Conservation (phyloP, 176 grass and related monocot species). For the Triticum aestivum region DNA sequence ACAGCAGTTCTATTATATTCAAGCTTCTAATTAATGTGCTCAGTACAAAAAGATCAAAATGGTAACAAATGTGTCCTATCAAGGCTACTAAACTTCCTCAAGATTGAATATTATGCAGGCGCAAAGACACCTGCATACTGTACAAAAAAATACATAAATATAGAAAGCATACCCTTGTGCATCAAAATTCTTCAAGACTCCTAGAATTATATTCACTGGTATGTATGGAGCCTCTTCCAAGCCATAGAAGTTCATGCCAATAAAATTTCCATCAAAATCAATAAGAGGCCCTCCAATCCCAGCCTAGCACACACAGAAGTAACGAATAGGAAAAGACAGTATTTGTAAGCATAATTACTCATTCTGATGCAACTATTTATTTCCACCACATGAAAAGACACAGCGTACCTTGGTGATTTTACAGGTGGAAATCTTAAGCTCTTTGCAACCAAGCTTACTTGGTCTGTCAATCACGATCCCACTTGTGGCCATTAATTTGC, state of each 20-base stretch:
- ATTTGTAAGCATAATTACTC: neutral
- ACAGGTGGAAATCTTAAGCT: neutral
- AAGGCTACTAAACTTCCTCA: neutral
- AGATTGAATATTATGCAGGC: neutral
- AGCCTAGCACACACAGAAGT: neutral
- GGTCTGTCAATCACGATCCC: neutral
- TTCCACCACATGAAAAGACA: neutral
- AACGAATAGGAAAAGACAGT: neutral
- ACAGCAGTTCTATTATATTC: too few relatives aligned
- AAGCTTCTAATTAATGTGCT: too few relatives aligned
- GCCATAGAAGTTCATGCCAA: neutral
- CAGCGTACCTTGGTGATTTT: neutral
- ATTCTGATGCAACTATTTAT: neutral
- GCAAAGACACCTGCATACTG: neutral
- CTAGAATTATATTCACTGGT: neutral
- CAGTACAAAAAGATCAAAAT: too few relatives aligned
- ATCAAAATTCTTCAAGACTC: neutral
- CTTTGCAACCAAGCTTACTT: neutral
- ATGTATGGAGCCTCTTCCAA: neutral
- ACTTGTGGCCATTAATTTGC: neutral
- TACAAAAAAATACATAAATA: neutral
- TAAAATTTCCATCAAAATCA: neutral
- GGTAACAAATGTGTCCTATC: neutral
- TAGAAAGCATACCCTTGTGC: neutral
- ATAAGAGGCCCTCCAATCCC: neutral